Percentiles rank a stretch among this genome's conserved stretches.
Conservation (phyloP, 2,329 filamentous ascomycete genomes). For the Paracorniculantispora psalliotae region DNA sequence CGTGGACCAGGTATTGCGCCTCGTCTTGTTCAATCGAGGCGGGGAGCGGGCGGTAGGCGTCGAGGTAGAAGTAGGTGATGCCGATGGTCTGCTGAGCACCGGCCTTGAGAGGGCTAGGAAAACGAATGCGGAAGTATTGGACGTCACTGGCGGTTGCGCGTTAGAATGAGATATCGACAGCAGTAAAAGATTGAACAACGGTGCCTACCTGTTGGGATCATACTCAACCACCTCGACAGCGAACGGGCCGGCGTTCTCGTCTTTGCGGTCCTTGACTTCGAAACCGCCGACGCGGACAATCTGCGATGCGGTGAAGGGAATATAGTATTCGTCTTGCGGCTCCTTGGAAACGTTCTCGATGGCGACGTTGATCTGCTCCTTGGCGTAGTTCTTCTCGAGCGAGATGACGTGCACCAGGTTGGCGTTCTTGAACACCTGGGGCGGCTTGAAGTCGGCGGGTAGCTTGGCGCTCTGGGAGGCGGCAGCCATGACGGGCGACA, state of each 20-base stretch:
- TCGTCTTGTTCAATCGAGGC: slow-evolving; percentile 77
- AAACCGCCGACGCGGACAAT: slow-evolving; percentile 76
- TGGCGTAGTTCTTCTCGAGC: slow-evolving; percentile 84
- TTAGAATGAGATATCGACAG: slow-evolving; percentile 15
- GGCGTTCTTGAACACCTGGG: slow-evolving; percentile 87
- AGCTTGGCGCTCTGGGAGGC: slow-evolving; percentile 47
- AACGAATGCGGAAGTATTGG: slow-evolving; percentile 79
- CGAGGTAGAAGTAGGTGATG: slow-evolving; percentile 79
- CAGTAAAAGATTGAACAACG: slow-evolving; percentile 4
- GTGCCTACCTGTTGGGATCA: slow-evolving; percentile 51
- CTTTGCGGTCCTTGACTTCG: slow-evolving; percentile 90
- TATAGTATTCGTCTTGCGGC: slow-evolving; percentile 83
- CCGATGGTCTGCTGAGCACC: slow-evolving; percentile 78
- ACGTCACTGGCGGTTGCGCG: slow-evolving; percentile 46
- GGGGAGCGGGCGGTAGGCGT: slow-evolving; percentile 75
- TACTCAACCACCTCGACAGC: slow-evolving; percentile 62
- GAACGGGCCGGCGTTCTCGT: slow-evolving; percentile 62
- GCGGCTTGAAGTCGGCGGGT: slow-evolving; percentile 70
- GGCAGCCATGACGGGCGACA: slow-evolving; percentile 41
- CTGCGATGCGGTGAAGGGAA: slow-evolving; percentile 75
- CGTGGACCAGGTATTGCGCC: slow-evolving; percentile 79
- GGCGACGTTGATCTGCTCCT: slow-evolving; percentile 89
- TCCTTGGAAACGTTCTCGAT: slow-evolving; percentile 79
- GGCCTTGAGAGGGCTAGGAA: slow-evolving; percentile 70
- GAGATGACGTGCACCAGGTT: slow-evolving; percentile 90